Conservation (phyloP, 2,329 filamentous ascomycete genomes). For the Trichoderma atroviride region DNA sequence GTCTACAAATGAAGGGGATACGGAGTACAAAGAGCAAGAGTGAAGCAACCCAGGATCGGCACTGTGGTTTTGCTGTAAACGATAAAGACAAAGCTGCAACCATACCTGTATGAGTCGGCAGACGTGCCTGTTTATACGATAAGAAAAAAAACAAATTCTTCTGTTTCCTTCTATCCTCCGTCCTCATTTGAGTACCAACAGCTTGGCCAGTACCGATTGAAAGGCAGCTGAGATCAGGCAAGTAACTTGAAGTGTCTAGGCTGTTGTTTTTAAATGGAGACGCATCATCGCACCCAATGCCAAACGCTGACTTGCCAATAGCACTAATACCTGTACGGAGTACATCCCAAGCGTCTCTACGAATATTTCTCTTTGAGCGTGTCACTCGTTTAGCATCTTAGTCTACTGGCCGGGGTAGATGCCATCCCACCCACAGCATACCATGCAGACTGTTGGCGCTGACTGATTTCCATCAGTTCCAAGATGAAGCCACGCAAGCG, state of each 20-base stretch:
- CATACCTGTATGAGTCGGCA: neutral
- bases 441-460: neutral
- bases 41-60: neutral
- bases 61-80: neutral
- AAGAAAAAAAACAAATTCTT: neutral
- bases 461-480: neutral
- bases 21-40: neutral
- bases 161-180: neutral
- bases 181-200: neutral
- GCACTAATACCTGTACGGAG: neutral
- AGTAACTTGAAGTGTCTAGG: neutral
- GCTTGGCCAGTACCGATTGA: neutral
- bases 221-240: neutral
- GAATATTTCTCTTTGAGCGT: neutral
- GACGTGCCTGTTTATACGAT: neutral
- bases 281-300: neutral
- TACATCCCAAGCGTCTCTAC: neutral
- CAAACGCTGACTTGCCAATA: neutral
- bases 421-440: neutral
- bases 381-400: neutral
- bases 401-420: neutral
- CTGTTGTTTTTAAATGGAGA: neutral
- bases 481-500: constrained; percentile 6
- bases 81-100: neutral
- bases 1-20: neutral